phyloP scores from a whole-genome alignment of 495 filamentous ascomycete species.

The Articulospora tetracladia region DNA sequence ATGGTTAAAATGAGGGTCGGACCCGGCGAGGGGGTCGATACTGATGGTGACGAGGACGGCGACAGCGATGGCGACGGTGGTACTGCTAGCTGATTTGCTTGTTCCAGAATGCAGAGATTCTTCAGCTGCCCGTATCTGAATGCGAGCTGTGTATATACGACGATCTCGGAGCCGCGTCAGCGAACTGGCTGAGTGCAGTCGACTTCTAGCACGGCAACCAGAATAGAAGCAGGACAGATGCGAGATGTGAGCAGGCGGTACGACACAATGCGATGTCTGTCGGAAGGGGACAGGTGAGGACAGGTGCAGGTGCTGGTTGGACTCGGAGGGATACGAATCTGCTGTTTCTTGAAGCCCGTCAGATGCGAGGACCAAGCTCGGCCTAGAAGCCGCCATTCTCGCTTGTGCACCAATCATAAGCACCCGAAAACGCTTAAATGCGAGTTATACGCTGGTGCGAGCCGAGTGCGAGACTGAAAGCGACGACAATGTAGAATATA shows the following conservation, averaged over 20 bases:
- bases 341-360: not conserved
- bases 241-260: not conserved
- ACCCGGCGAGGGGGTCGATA: not conserved
- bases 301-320: too few relatives aligned
- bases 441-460: not conserved
- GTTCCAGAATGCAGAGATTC: not conserved
- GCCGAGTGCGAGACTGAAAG: not conserved
- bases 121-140: constrained; percentile 5
- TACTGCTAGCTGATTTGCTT: not conserved
- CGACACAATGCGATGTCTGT: too few relatives aligned
- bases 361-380: not conserved
- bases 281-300: not conserved
- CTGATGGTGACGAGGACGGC: not conserved
- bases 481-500: not conserved
- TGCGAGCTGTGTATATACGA: constrained; percentile 6
- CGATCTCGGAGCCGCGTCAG: constrained; percentile 7
- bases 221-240: not conserved
- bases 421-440: not conserved
- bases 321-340: not conserved
- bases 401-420: not conserved
- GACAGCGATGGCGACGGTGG: not conserved
- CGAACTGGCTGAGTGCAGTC: constrained; percentile 1
- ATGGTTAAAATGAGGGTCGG: not conserved
- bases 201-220: not conserved
- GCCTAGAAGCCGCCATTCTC: not conserved